Evolutionary conservation across 129 eudicot genomes (phyloP), one percentile per base, ranked within the genome.

Genomic region (Flaveria trinervia): DNA sequence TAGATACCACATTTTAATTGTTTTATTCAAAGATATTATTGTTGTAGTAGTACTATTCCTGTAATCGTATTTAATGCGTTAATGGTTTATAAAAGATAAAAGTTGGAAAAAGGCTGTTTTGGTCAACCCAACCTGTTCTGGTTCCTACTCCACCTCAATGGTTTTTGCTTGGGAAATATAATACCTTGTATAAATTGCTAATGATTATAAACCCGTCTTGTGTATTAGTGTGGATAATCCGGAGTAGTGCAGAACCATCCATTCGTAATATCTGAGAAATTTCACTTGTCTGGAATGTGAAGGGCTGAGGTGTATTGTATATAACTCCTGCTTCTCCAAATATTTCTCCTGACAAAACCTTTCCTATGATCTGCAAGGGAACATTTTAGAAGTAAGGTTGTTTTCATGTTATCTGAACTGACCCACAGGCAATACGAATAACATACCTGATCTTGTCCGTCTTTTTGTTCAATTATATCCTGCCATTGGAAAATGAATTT

Each of bases 241-340:
- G 80, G 49, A 83, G 82, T 33, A 93, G 68, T 33, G 90, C 43
- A 69, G 82, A 70, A 72, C 78, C 88, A 71, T 82, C 88, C 77
- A 93, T 78, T 67, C 96, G 64, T 85, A 65, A 52, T 16, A 93
- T 83, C 79, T 90, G 98, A 72, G 92, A 93, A 50, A 93, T 77
- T 66, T 88, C 91, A 7, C 89, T 85, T 26, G 98, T 93, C 71
- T 91, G 90, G 59, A 73, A 91, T 13, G 92, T 85, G 83, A 82
- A 88, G 64, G 96, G 91, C 79, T 90, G 98, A 69, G 96, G 96
- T 67, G 77, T 86, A 73, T 92, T 77, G 77, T 83, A 88, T 68
- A 93, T 39, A 74, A 90, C 91, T 50, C 98, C 98, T 52, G 88
- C 77, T 55, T 93, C 98, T 68, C 98, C 97, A 75, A 90, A 88